phyloP scores from a whole-genome alignment of 2,329 filamentous ascomycete species.

The Aureobasidium sp. region DNA sequence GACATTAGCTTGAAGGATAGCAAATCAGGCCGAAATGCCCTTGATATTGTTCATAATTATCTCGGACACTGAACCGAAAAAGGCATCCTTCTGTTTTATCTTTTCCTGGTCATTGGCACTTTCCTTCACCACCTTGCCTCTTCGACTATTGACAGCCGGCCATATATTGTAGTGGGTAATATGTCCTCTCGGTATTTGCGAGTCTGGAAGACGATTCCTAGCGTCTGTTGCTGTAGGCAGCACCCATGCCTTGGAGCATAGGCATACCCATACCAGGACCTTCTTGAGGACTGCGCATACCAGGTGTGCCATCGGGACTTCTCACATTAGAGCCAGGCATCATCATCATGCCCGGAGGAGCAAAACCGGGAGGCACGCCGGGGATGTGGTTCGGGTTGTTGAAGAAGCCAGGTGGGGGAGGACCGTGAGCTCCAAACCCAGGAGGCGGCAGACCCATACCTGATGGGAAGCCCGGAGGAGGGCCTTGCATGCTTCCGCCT shows the following conservation, averaged over 20 bases:
- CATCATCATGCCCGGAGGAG: constrained; percentile 8
- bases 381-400: constrained; percentile 3
- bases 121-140: not conserved
- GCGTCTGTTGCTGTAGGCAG: constrained; percentile 1
- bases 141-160: not conserved
- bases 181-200: not conserved
- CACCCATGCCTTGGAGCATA: constrained; percentile 7
- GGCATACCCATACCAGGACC: constrained; percentile 1
- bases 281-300: constrained; percentile 5
- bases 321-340: not conserved
- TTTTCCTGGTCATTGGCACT: constrained; percentile 2
- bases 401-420: constrained; percentile 11
- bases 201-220: not conserved
- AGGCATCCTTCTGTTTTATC: not conserved
- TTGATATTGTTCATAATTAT: not conserved
- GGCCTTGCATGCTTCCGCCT: not conserved
- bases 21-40: not conserved
- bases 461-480: constrained; percentile 6
- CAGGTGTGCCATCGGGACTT: constrained; percentile 2
- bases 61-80: constrained; percentile 1
- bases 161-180: not conserved
- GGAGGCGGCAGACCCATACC: constrained; percentile 7
- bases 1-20: not conserved
- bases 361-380: constrained; percentile 5
- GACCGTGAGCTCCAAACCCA: not conserved